Evolutionary conservation across 163 green algal genomes (phyloP), one percentile per base, ranked within the genome.

Genomic region (Scenedesmus sp.): DNA sequence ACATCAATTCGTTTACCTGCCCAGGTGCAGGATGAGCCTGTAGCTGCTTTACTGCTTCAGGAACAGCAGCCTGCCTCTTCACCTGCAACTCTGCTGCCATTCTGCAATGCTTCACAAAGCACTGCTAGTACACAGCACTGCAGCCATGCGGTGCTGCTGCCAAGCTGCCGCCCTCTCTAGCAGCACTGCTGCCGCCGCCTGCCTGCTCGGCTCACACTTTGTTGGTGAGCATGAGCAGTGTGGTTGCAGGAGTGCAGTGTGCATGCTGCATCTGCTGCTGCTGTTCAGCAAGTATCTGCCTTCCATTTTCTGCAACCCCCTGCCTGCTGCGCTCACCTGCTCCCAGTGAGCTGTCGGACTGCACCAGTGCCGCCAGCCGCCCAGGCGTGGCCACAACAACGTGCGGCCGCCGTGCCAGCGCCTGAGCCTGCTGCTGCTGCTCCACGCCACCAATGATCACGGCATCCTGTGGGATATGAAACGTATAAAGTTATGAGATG

Each of bases 341-440:
- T 20, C 64, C 88, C 13, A 93, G 52, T 34, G 56, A 52, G 18
- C 55, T 18, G 66, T 93, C 90, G 8, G 60, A 9, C 52, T 64
- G 8, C 12, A 93, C 12, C 46, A 93, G 90, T 23, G 64, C 94
- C 67, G 92, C 90, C 57, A 99, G 92, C 10, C 98, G 90, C 2
- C 98, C 98, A 4, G 98, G 98, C 0, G 98, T 99, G 18, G 98
- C 97, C 12, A 99, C 95, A 1, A 99, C 97, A 0, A 99, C 94
- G 92, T 99, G 98, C 18, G 98, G 98, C 13, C 97, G 93, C 23
- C 88, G 84, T 0, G 94, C 90, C 6, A 99, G 94, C 52, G 97
- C 96, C 81, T 94, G 93, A 0, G 96, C 94, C 93, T 99, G 98
- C 66, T 84, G 57, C 89, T 97, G 94, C 93, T 97, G 95, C 88